phyloP scores from a whole-genome alignment of 495 filamentous ascomycete species.

The Hypoxylon cercidicola region DNA sequence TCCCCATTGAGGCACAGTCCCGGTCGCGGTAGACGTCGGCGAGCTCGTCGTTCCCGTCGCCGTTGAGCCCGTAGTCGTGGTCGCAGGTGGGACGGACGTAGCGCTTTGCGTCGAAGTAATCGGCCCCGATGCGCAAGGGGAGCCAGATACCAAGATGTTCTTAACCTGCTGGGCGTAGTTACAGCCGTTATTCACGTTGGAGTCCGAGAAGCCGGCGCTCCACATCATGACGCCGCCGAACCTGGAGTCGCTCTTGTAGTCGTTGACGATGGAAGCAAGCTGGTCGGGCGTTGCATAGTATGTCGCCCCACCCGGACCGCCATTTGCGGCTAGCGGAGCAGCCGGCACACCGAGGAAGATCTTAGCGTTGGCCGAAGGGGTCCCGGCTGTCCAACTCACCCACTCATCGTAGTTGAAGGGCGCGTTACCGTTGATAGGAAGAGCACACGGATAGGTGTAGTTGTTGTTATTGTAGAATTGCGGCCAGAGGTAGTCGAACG shows the following conservation, averaged over 20 bases:
- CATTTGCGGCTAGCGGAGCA: conserved; percentile 53
- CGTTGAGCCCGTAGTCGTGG: no score
- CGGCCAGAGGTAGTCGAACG: conserved; percentile 60
- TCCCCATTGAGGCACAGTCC: no score
- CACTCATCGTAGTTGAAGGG: conserved; percentile 58
- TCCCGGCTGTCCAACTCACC: conserved; percentile 54
- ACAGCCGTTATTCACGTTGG: conserved; percentile 54
- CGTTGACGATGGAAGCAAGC: conserved; percentile 49
- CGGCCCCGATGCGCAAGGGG: conserved; percentile 5
- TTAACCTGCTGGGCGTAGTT: conserved; percentile 54
- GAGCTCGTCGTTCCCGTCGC: no score
- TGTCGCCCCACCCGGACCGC: conserved; percentile 49
- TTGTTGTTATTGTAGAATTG: conserved; percentile 60
- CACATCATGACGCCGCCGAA: conserved; percentile 67
- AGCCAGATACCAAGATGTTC: conserved; percentile 19
- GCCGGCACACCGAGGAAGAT: conserved; percentile 63
- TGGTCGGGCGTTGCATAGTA: conserved; percentile 57
- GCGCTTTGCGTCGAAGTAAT: not conserved
- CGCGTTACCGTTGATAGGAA: conserved; percentile 47
- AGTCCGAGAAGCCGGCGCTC: conserved; percentile 60
- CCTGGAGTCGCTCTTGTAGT: conserved; percentile 47
- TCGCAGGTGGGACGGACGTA: not conserved
- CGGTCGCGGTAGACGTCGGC: no score
- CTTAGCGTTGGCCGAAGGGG: conserved; percentile 53
- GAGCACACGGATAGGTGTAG: conserved; percentile 47